A percentile compares a stretch with the other conserved stretches of the same genome.
These are phyloP conservation scores for Fusarium circinatum DNA, from an alignment of 2,329 filamentous ascomycete genomes.

Conservation along the genomic window DNA sequence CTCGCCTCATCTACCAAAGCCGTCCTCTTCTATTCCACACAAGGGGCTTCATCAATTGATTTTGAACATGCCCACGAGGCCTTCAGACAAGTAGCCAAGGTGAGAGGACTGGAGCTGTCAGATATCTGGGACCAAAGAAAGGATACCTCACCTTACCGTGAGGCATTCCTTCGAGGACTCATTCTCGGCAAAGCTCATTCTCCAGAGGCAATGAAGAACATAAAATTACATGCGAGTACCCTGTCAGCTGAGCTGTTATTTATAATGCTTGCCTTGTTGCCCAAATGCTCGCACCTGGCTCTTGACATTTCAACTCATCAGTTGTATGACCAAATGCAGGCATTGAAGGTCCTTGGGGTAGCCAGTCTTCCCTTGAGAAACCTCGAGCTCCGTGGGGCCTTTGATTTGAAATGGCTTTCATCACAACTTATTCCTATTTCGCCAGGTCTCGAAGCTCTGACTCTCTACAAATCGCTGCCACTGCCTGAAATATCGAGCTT, in stretches of 20 bases:
- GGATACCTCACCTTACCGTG: not conserved
- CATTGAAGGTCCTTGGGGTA: conserved; percentile 6
- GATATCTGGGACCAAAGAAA: not conserved
- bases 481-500: conserved; percentile 5
- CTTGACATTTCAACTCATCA: not conserved
- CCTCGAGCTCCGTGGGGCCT: not conserved
- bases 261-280: conserved; percentile 2
- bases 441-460: conserved; percentile 10
- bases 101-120: not conserved
- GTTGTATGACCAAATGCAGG: not conserved
- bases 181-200: not conserved
- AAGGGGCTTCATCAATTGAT: not conserved
- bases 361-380: not conserved
- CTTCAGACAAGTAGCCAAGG: not conserved
- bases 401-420: not conserved
- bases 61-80: not conserved
- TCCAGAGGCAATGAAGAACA: not conserved
- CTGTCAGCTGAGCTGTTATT: not conserved
- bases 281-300: conserved; percentile 5
- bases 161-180: conserved; percentile 3
- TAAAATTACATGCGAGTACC: not conserved
- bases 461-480: not conserved
- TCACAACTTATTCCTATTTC: not conserved
- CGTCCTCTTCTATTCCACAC: not conserved
- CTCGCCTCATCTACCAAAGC: conserved; percentile 15